Conservation (phyloP, 1,139 yeast species). For the Saccharomyces hybrid region DNA sequence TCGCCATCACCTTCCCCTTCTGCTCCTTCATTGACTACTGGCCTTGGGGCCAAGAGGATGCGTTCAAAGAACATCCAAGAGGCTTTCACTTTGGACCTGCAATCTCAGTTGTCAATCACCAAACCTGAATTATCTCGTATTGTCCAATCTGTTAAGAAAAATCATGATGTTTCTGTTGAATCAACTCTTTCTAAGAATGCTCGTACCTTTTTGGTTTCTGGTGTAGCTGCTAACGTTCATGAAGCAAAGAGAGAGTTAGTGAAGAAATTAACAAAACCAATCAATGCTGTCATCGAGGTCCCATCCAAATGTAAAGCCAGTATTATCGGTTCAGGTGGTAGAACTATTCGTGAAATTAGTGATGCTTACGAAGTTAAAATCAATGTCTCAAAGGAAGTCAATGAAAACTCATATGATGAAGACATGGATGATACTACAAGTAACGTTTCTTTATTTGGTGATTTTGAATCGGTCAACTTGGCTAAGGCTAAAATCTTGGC, state of each 20-base stretch:
- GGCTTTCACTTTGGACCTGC: conserved; percentile 63
- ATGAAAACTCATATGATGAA: conserved; percentile 33
- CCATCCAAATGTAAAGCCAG: conserved; percentile 76
- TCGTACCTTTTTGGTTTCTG: conserved; percentile 80
- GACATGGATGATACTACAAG: conserved; percentile 48
- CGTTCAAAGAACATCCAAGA: conserved; percentile 54
- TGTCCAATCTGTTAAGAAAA: conserved; percentile 53
- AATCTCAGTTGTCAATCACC: conserved; percentile 56
- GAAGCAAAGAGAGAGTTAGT: conserved; percentile 72
- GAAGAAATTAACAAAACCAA: conserved; percentile 71
- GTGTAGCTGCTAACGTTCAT: conserved; percentile 60
- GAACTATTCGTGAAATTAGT: conserved; percentile 70
- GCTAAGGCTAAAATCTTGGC: conserved; percentile 67
- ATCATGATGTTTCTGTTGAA: conserved; percentile 64
- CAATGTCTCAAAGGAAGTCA: conserved; percentile 53
- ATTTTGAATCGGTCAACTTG: conserved; percentile 68
- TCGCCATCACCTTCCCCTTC: conserved; percentile 26
- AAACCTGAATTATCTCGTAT: conserved; percentile 61
- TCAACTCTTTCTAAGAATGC: conserved; percentile 73
- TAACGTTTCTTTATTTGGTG: conserved; percentile 70
- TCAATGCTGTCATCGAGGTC: conserved; percentile 51
- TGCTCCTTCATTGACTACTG: conserved; percentile 18
- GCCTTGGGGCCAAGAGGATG: conserved; percentile 27
- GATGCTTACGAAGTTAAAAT: conserved; percentile 59
- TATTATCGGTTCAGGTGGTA: conserved; percentile 88